Base-by-base conservation (phyloP, 2,329 filamentous ascomycete species). In the Ascochyta viciae-villosae region DNA sequence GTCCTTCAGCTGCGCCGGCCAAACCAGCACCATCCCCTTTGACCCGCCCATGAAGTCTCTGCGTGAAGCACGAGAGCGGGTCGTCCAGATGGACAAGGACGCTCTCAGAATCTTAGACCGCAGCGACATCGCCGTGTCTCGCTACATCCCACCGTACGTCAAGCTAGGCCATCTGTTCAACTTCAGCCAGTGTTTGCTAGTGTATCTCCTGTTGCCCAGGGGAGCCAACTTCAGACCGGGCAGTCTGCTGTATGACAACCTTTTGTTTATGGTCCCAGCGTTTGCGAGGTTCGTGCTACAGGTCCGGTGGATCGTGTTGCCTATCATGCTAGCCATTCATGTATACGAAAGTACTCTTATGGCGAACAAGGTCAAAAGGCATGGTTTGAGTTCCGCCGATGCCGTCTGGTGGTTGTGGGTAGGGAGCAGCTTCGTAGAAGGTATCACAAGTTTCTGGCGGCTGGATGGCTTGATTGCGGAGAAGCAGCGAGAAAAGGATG, bases 21-120 rank as follows among this genome's bases (percentile, higher is more conserved):
- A 79, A 72, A 48, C 78, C 66, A 76, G 77, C 70, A 54, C 72
- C 26, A 81, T 96, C 42, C 79, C 86, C 3, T 82, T 97, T 63
- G 72, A 82, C 1, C 93, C 93, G 9, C 86, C 90, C 0, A 83
- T 97, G 79, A 75, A 77, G n/a, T 81, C 82, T 33, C 87, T 87
- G 75, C 76, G 80, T 33, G 90, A 96, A 55, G 83, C 87, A 9
- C 87, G 91, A 49, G 79, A 83, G 42, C 85, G 90, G 47, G 80
- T 94, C 37, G 86, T 96, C 44, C 85, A 87, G 47, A 90, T 97
- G 86, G 86, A 89, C 70, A 76, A 83, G 54, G 81, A 84, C 10
- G 82, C 83, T 24, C 82, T 89, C 31, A 65, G 77, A 29, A 82
- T 77, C 1, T 84, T 96, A 12, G 86, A 84, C 15, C 80, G 89